Evolutionary conservation across 345 rosid genomes (phyloP).

Genomic region (Adansonia digitata): DNA sequence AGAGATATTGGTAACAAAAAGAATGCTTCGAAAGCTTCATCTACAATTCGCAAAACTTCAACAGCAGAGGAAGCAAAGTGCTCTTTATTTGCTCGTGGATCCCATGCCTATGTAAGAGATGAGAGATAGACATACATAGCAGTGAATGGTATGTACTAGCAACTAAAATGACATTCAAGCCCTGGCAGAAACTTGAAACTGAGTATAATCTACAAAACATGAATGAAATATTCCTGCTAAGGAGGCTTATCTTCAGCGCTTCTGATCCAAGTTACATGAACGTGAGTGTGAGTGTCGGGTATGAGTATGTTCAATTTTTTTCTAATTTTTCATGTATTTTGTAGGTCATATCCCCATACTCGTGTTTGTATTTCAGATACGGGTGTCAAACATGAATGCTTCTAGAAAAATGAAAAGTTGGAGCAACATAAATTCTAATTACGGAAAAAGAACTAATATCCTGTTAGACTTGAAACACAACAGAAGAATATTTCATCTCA

Average conservation of each 20-base stretch:
- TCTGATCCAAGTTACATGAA: too few species aligned
- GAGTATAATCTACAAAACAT: neutral
- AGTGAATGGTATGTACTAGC: neutral
- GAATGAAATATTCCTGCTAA: too few species aligned
- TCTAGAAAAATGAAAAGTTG: too few species aligned
- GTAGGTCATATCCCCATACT: too few species aligned
- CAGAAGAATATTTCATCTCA: neutral
- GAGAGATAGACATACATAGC: neutral
- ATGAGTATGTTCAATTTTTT: too few species aligned
- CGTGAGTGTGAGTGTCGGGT: too few species aligned
- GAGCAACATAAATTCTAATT: too few species aligned
- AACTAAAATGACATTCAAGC: neutral
- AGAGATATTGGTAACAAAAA: slow-evolving; percentile 78
- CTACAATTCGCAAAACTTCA: slow-evolving; percentile 74
- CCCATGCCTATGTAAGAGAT: slow-evolving; percentile 61
- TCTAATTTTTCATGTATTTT: too few species aligned
- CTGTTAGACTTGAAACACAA: too few species aligned
- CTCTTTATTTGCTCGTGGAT: slow-evolving; percentile 64
- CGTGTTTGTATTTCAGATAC: too few species aligned
- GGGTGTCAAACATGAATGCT: too few species aligned
- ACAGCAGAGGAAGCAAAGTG: slow-evolving; percentile 75
- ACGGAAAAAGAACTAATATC: neutral
- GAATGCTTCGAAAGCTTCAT: slow-evolving; percentile 89
- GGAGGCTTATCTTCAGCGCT: too few species aligned
- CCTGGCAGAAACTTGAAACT: neutral